Base-by-base conservation (phyloP, 257 asterid genomes). In the Plantago elongata region DNA sequence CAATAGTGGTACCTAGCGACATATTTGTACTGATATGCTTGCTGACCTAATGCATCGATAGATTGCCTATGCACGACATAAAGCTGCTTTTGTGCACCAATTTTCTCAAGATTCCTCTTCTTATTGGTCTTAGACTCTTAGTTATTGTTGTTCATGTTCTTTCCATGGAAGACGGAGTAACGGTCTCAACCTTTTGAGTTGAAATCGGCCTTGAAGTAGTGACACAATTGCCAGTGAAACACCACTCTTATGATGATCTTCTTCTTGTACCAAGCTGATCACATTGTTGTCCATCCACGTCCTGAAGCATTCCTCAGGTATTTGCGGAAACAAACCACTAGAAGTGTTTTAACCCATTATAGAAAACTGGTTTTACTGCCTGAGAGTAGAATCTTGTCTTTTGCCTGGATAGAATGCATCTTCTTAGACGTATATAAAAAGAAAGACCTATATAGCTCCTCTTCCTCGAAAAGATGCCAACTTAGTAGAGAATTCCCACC, bases 1-100 rank as follows among this genome's bases (percentile, higher is more conserved):
- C 17, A 54, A 57, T 62, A 5, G 50, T 65, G 47, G 47, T 16
- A 57, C 96, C 96, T 86, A 13, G 96, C 84, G 17, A 91, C 96
- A 13, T 96, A 96, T 84, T 96, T 79, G 57, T 84, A 91, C n/a
- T n/a, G n/a, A n/a, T n/a, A n/a, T n/a, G n/a, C n/a, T n/a, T n/a
- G n/a, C 52, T 91, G 98, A 6, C 98, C 98, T 60, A 91, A 91
- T 22, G 98, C 88, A 67, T 88, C 95, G 2, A 88, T 83, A n/a
- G 96, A 88, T 73, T 88, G 88, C 72, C 98, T 78, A 54, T 91
- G 98, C 47, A 85, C 88, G 0, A 34, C 40, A 34, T 3, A 5
- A 65, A 96, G 75, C 40, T n/a, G n/a, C n/a, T n/a, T n/a, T n/a
- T n/a, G n/a, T n/a, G n/a, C n/a, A n/a, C n/a, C n/a, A n/a, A n/a